Evolutionary conservation across 495 filamentous ascomycete genomes (phyloP).

Genomic region (Xylaria palmicola): DNA sequence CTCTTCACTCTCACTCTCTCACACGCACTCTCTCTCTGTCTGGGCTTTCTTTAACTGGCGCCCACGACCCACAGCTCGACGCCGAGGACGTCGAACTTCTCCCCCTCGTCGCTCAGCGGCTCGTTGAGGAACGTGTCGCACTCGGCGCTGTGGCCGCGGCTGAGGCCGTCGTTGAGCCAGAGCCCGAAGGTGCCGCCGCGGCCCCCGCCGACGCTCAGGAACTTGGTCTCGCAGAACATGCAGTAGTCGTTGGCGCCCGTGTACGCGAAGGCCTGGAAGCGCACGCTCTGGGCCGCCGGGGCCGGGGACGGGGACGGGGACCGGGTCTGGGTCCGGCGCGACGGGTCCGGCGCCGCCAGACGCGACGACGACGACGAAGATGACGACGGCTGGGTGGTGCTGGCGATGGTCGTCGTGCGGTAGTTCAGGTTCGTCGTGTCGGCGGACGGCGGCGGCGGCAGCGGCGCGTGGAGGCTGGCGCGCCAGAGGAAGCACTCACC

Average conservation of each 20-base stretch:
- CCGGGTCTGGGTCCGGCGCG: conserved; percentile 13
- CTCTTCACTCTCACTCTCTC: background rate
- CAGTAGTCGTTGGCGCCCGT: conserved; percentile 92
- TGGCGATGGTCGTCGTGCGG: conserved; percentile 66
- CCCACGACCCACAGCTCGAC: conserved; percentile 91
- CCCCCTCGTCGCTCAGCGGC: conserved; percentile 88
- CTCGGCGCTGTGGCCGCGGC: conserved; percentile 74
- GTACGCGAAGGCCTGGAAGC: conserved; percentile 97
- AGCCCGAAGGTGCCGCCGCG: conserved; percentile 88
- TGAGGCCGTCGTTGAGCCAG: conserved; percentile 88
- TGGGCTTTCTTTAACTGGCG: conserved; percentile 23
- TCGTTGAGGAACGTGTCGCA: conserved; percentile 96
- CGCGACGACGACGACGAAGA: too few species aligned
- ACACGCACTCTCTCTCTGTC: background rate
- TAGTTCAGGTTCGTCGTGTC: conserved; percentile 66
- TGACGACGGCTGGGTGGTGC: too few species aligned
- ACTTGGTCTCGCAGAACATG: conserved; percentile 88
- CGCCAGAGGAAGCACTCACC: conserved; percentile 99
- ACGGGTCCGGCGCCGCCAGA: too few species aligned
- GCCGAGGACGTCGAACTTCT: conserved; percentile 87
- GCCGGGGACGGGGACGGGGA: conserved; percentile 10
- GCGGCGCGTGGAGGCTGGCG: conserved; percentile 59
- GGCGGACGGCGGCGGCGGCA: conserved; percentile 72
- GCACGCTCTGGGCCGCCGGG: conserved; percentile 54
- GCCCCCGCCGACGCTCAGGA: conserved; percentile 78